Conservation (phyloP, 768 basidiomycete genomes). For the Trametes cinnabarina region DNA sequence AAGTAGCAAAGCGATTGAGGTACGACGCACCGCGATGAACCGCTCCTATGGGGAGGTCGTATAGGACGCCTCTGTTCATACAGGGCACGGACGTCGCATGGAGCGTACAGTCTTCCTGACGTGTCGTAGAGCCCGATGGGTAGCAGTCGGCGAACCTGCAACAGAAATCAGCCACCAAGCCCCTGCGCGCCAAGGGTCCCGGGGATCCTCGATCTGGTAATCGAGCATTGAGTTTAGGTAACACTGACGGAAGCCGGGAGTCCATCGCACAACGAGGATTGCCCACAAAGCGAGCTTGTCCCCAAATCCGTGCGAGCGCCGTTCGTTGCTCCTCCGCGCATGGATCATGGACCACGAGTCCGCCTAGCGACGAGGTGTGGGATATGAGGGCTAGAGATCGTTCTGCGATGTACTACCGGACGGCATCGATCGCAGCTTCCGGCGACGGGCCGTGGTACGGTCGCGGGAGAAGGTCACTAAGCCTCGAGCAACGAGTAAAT, state of each 20-base stretch:
- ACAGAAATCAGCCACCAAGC: slow-evolving; percentile 9
- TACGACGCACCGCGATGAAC: slow-evolving; percentile 5
- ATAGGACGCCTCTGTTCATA: not conserved
- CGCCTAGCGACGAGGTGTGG: not conserved
- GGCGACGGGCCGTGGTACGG: slow-evolving; percentile 1
- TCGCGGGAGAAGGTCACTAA: slow-evolving; percentile 16
- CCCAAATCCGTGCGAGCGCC: not conserved
- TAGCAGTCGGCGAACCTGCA: slow-evolving; percentile 2
- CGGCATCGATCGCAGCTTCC: slow-evolving; percentile 10
- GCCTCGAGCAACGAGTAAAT: slow-evolving; percentile 1
- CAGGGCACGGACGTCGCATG: not conserved
- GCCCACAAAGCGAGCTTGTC: slow-evolving; percentile 3
- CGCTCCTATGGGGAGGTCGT: not conserved
- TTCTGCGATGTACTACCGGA: slow-evolving; percentile 7
- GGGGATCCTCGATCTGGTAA: slow-evolving; percentile 3
- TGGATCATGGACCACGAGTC: slow-evolving; percentile 1
- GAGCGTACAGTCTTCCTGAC: not conserved
- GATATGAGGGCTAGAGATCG: slow-evolving; percentile 12
- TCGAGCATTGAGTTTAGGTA: not conserved
- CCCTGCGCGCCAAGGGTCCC: not conserved
- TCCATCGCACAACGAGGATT: not conserved
- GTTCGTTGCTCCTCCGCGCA: slow-evolving; percentile 3
- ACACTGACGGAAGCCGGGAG: not conserved
- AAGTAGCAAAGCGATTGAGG: not conserved
- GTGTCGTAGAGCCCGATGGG: not conserved